These are phyloP conservation scores for Plasmodium vinckei DNA, from an alignment of 169 alveolate genomes.

Conservation along the genomic window DNA sequence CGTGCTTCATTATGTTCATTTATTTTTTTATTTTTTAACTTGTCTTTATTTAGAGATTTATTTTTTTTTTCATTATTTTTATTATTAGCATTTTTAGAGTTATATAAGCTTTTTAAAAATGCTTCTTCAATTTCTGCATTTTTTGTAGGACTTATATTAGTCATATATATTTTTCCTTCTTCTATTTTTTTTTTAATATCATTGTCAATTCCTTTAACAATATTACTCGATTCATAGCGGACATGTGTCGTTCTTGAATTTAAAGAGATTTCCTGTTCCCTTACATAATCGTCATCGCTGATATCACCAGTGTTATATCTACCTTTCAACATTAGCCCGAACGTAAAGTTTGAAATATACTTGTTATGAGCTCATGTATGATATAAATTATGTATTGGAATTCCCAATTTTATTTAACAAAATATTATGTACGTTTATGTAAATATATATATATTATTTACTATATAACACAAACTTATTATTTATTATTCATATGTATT, in stretches of 20 bases:
- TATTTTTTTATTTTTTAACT: too few relatives aligned
- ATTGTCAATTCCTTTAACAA: constrained; percentile 65
- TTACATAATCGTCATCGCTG: constrained; percentile 75
- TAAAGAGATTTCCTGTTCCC: constrained; percentile 45
- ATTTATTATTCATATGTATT: too few relatives aligned
- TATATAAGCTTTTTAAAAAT: constrained; percentile 62
- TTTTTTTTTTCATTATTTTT: constrained; percentile 36
- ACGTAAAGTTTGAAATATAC: background rate
- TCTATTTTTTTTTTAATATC: constrained; percentile 56
- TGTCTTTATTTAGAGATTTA: constrained; percentile 28
- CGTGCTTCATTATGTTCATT: too few relatives aligned
- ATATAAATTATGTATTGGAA: too few relatives aligned
- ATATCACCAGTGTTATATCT: constrained; percentile 22
- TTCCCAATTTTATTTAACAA: background rate
- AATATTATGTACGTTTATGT: background rate
- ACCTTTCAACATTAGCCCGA: constrained; percentile 56
- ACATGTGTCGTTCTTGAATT: constrained; percentile 31
- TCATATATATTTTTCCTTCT: constrained; percentile 59
- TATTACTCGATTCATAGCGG: constrained; percentile 45
- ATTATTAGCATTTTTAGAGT: constrained; percentile 14
- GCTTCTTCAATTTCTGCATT: constrained; percentile 75
- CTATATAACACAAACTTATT: too few relatives aligned
- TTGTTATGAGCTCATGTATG: too few relatives aligned
- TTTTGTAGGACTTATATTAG: constrained; percentile 73
- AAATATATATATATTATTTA: background rate